Evolutionary conservation across 2,329 filamentous ascomycete species (phyloP).

Genomic region (Teratosphaeria destructans): DNA sequence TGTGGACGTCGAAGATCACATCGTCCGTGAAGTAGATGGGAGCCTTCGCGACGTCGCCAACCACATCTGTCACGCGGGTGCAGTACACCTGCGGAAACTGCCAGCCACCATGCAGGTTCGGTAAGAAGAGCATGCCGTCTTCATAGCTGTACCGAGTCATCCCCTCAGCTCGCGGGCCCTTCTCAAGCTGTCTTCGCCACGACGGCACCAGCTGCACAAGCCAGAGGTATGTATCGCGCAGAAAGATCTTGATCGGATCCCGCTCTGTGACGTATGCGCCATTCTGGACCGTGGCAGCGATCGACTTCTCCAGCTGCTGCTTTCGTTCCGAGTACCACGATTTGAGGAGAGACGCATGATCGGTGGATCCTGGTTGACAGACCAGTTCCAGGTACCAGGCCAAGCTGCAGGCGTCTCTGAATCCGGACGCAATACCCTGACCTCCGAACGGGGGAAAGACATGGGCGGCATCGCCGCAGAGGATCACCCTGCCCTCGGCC

Average conservation of each 20-base stretch:
- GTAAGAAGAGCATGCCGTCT: slow-evolving; percentile 1
- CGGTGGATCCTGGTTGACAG: not conserved
- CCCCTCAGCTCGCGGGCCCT: not conserved
- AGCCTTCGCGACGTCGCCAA: not conserved
- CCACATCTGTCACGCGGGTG: not conserved
- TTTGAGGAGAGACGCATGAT: not conserved
- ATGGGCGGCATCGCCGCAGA: slow-evolving; percentile 42
- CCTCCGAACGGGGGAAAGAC: slow-evolving; percentile 43
- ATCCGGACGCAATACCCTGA: slow-evolving; percentile 33
- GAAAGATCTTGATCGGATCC: not conserved
- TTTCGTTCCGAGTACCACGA: slow-evolving; percentile 5
- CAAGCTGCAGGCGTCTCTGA: slow-evolving; percentile 29
- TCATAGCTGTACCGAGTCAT: not conserved
- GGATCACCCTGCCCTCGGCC: slow-evolving; percentile 31
- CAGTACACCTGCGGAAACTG: slow-evolving; percentile 1
- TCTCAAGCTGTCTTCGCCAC: not conserved
- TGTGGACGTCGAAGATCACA: not conserved
- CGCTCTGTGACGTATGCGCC: not conserved
- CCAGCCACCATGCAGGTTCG: not conserved
- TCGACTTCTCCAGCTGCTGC: slow-evolving; percentile 3
- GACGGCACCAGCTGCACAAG: not conserved
- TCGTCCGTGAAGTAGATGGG: slow-evolving; percentile 1
- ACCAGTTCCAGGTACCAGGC: slow-evolving; percentile 27
- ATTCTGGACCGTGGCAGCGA: slow-evolving; percentile 3
- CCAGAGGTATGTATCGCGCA: slow-evolving; percentile 1